Evolutionary conservation across 106 monocot genomes (phyloP), one percentile per base, ranked within the genome.

Genomic region (Posidonia australis): DNA sequence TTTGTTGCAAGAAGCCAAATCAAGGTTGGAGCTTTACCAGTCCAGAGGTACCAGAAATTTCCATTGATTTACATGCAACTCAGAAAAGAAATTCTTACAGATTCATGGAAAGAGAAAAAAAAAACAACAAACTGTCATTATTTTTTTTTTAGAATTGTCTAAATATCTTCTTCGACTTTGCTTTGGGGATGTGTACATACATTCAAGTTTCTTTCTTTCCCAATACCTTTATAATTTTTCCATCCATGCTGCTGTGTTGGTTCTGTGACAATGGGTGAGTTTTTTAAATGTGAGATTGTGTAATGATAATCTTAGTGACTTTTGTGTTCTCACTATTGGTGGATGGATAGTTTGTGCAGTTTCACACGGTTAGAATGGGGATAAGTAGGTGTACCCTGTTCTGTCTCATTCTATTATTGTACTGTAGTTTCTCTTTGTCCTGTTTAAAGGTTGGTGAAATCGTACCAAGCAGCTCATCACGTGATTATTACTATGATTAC

Each of bases 21-120:
- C 60, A 6, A 84, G 84, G 31, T 62, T 98, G 67, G 87, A 98
- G 71, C 90, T 98, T 58, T 96, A 84, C 66, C 89, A 89, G 67
- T 86, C 89, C 48, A 83, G 84, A 82, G 78, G 78, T 31, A 25
- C 71, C 0, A 81, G 79, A 65, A 77, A 68, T 25, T 93, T 86
- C 60, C 76, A 79, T 69, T 88, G 79, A 86, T 63, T 30, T 13
- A 27, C 13, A 12, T 54, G 58, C 17, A 13, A 58, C 6, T 25
- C 41, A 44, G 20, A 4, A 23, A 10, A 29, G 18, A 14, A 16
- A 58, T 58, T 58, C 58, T 58, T 58, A 58, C 30, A 13, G 12
- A 32, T 58, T 29, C 29, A 10, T 2, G 21, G 10, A 24, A 54
- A 22, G 21, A 24, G 21, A 21, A 22, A n/a, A 54, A 11, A 23